Evolutionary conservation across 768 basidiomycete genomes (phyloP).

Genomic region (Tulasnella sp.): DNA sequence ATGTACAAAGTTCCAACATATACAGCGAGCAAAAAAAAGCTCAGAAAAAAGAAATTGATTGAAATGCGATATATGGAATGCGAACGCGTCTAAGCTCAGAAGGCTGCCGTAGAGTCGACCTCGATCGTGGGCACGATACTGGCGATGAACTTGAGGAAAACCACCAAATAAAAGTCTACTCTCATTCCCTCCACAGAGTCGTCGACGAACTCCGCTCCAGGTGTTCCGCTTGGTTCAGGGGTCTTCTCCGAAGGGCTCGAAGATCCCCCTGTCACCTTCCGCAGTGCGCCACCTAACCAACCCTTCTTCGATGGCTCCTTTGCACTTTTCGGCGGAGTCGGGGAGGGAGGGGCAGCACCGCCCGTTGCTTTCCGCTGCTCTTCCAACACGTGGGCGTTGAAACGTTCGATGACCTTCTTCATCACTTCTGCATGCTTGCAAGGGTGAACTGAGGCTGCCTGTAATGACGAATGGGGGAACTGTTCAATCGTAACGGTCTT

Average conservation of each 20-base stretch:
- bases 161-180: conserved; percentile 96
- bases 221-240: conserved; percentile 19
- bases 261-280: conserved; percentile 62
- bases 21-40: conserved; percentile 1
- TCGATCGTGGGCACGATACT: conserved; percentile 99
- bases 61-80: not conserved
- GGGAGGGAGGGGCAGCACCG: not conserved
- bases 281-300: conserved; percentile 62
- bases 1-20: conserved; percentile 1
- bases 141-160: conserved; percentile 98
- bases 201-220: conserved; percentile 48
- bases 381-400: conserved; percentile 84
- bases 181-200: conserved; percentile 78
- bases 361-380: conserved; percentile 62
- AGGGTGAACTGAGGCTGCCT: conserved; percentile 92
- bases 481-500: conserved; percentile 99
- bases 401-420: conserved; percentile 99
- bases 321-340: conserved; percentile 40
- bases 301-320: conserved; percentile 59
- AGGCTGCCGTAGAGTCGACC: conserved; percentile 80
- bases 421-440: conserved; percentile 99
- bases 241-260: conserved; percentile 38
- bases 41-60: not conserved
- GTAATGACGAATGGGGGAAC: conserved; percentile 88
- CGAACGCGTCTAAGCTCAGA: conserved; percentile 30